These are phyloP conservation scores for Brettanomyces anomalus DNA, from an alignment of 805 yeast genomes.

Conservation along the genomic window DNA sequence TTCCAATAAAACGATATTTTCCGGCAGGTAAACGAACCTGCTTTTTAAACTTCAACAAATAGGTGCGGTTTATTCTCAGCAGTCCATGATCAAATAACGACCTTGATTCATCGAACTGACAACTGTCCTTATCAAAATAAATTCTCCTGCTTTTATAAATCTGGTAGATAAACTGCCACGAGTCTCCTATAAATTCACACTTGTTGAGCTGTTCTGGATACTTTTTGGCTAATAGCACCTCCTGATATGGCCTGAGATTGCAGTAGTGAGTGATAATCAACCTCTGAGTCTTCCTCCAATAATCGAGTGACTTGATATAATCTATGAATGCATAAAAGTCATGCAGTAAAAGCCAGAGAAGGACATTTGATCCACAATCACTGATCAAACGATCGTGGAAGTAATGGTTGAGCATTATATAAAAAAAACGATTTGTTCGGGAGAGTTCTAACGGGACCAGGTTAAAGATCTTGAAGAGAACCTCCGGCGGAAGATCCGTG, in stretches of 20 bases:
- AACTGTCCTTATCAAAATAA: constrained; percentile 36
- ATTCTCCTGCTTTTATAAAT: constrained; percentile 42
- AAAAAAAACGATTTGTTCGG: constrained; percentile 28
- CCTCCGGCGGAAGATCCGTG: constrained; percentile 23
- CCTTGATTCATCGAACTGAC: constrained; percentile 37
- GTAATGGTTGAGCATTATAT: constrained; percentile 39
- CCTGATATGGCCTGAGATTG: constrained; percentile 13
- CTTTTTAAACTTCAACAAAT: constrained; percentile 37
- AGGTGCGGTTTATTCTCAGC: constrained; percentile 41
- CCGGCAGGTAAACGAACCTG: constrained; percentile 40
- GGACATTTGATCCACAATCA: constrained; percentile 20
- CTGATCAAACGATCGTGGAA: constrained; percentile 30
- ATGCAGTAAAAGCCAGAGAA: constrained; percentile 15
- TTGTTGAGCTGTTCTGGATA: constrained; percentile 10
- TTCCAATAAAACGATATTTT: constrained; percentile 40
- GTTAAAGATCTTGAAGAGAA: constrained; percentile 16
- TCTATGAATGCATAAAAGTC: constrained; percentile 19
- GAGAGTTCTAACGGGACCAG: constrained; percentile 23
- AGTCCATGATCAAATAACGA: constrained; percentile 26
- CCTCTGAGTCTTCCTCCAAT: constrained; percentile 24
- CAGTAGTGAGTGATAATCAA: constrained; percentile 16
- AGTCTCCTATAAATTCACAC: constrained; percentile 34
- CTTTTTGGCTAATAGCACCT: background rate
- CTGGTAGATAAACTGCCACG: constrained; percentile 47
- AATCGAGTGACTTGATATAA: constrained; percentile 27